Evolutionary conservation across 768 basidiomycete genomes (phyloP), one percentile per base, ranked within the genome.

Genomic region (Gymnopilus dilepis): DNA sequence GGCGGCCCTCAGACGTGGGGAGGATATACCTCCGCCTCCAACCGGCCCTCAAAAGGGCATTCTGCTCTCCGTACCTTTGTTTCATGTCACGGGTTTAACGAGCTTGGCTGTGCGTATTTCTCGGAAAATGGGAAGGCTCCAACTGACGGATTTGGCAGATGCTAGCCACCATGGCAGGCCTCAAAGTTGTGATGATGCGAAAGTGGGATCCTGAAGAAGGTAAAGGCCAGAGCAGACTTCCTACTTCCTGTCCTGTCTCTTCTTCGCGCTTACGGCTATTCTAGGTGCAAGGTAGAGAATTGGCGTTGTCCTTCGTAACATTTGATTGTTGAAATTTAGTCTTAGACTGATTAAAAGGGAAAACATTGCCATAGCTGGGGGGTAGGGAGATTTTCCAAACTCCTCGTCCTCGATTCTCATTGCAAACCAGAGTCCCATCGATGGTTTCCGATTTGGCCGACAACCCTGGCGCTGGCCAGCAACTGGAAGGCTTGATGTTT

Each of bases 31-130:
- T 8, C 62, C 73, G 22, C 71, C 73, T 13, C 70, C 72, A 19
- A 65, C 69, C 7, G 79, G 77, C 9, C 80, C 80, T 21, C 84
- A 84, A 67, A 81, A 78, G 64, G 84, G 79, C 28, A 72, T 80
- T n/a, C 74, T 88, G 19, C 73, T 89, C 47, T 76, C 83, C 28
- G 85, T 87, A 2, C 89, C 89, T 2, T 72, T 90, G 8, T 89
- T 90, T 72, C 88, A 90, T 74, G 87, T 87, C 38, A 86, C 86
- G 9, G 87, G 85, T 5, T 76, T 74, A 21, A 85, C 82, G 3
- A 84, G 80, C 69, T 79, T 80, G 66, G 75, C 80, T 59, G 78
- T 81, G 72, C 13, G 63, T 54, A 13, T 22, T 19, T 56, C 40
- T 37, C 22, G 51, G 11, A 54, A 48, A 48, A 26, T 30, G 26